A percentile compares a stretch with the other conserved stretches of the same genome.
These are phyloP conservation scores for Naganishia albida DNA, from an alignment of 1,284 basidiomycete species.

Conservation along the genomic window DNA sequence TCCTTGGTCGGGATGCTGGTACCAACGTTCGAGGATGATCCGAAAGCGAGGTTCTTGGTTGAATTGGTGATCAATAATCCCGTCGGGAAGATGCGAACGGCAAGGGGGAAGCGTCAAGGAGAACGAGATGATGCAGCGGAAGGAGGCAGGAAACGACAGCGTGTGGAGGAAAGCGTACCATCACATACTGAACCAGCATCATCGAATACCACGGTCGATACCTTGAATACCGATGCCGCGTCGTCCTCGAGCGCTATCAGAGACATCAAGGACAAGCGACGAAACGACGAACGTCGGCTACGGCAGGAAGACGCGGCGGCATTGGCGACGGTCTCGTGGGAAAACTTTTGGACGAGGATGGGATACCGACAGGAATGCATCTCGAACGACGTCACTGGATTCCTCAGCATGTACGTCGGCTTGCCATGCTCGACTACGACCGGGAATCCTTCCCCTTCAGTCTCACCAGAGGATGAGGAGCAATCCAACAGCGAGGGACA, in stretches of 20 bases:
- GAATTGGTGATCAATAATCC: conserved; percentile 63
- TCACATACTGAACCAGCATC: not conserved
- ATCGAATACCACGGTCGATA: conserved; percentile 1
- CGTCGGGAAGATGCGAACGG: conserved; percentile 56
- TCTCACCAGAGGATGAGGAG: not conserved
- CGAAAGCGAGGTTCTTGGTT: conserved; percentile 85
- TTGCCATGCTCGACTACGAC: conserved; percentile 37
- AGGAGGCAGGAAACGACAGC: conserved; percentile 4
- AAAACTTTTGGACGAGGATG: conserved; percentile 94
- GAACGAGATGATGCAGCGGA: not conserved
- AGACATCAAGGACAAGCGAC: conserved; percentile 44
- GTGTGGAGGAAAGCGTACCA: not conserved
- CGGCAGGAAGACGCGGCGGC: conserved; percentile 52
- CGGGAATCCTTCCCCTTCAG: not conserved
- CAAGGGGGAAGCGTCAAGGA: conserved; percentile 45
- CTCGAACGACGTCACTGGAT: conserved; percentile 79
- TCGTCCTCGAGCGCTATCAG: conserved; percentile 17
- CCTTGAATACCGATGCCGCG: not conserved
- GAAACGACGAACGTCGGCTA: conserved; percentile 51
- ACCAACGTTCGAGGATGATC: conserved; percentile 88
- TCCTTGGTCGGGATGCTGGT: conserved; percentile 66
- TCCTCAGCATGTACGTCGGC: conserved; percentile 65
- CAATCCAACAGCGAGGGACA: not conserved
- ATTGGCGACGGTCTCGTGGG: conserved; percentile 54
- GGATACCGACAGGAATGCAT: conserved; percentile 90